Conservation (phyloP, 2,329 filamentous ascomycete genomes). For the Calonectria hongkongensis region DNA sequence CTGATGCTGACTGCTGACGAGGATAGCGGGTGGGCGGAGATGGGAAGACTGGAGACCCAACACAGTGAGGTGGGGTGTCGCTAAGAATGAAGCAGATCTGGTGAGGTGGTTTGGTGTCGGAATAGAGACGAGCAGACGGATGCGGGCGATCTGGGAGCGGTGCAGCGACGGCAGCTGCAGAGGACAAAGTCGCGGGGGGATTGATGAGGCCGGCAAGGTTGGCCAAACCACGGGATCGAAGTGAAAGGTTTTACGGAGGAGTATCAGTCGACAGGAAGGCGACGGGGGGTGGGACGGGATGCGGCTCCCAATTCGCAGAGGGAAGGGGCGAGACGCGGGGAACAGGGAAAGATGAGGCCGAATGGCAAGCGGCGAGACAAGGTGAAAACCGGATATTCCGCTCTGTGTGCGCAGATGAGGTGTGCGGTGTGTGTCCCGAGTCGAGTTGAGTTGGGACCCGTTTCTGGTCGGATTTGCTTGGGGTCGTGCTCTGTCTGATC, state of each 20-base stretch:
- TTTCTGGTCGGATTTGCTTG: conserved; percentile 22
- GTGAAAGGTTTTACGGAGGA: conserved; percentile 54
- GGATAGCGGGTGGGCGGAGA: conserved; percentile 34
- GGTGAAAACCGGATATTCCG: conserved; percentile 33
- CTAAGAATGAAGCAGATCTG: conserved; percentile 50
- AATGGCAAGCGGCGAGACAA: conserved; percentile 20
- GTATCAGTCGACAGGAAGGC: conserved; percentile 53
- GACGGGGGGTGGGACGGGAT: conserved; percentile 45
- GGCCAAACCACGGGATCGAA: conserved; percentile 41
- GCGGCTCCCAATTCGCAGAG: conserved; percentile 55
- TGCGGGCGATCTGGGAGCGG: conserved; percentile 43
- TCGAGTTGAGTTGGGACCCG: conserved; percentile 30
- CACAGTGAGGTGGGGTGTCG: conserved; percentile 50
- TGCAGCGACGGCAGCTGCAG: conserved; percentile 42
- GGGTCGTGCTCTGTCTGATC: conserved; percentile 23
- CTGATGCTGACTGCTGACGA: conserved; percentile 32
- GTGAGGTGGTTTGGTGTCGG: conserved; percentile 41
- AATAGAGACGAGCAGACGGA: conserved; percentile 36
- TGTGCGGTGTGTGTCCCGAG: conserved; percentile 31
- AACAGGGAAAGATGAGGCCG: conserved; percentile 41
- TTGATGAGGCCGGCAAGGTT: conserved; percentile 51
- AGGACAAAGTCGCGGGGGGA: conserved; percentile 45
- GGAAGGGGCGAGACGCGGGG: conserved; percentile 44
- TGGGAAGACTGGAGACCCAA: conserved; percentile 39
- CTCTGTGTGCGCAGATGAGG: conserved; percentile 22